Conservation (phyloP, 495 filamentous ascomycete genomes). For the Aspergillus haitiensis region DNA sequence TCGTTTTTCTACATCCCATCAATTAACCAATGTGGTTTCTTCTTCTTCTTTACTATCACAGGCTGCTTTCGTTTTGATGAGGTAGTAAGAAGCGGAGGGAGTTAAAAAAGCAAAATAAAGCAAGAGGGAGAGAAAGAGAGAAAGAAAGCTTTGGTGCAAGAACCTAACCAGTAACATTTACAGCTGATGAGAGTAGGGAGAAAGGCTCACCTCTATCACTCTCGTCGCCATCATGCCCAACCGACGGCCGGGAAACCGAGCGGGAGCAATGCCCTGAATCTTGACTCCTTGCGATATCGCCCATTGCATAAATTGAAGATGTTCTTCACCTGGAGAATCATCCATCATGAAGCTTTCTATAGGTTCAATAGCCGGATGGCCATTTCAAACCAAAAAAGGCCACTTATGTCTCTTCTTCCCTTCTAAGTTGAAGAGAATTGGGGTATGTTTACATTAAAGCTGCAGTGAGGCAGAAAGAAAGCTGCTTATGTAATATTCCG, state of each 20-base stretch:
- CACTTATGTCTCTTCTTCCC: background rate
- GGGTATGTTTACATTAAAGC: no score
- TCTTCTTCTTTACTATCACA: no score
- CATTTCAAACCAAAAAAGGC: background rate
- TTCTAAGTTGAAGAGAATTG: no score
- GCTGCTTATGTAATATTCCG: no score
- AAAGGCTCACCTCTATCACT: conserved; percentile 53
- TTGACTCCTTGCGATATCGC: conserved; percentile 52
- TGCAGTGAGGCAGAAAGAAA: no score
- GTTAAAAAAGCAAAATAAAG: background rate
- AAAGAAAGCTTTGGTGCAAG: background rate
- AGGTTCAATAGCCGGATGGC: background rate
- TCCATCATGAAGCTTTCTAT: conserved; percentile 6
- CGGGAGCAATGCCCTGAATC: conserved; percentile 57
- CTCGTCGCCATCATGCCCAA: conserved; percentile 67
- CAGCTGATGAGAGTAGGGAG: background rate
- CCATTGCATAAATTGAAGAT: conserved; percentile 55
- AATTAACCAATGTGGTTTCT: no score
- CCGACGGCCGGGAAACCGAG: conserved; percentile 59
- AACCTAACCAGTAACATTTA: background rate
- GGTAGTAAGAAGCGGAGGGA: background rate
- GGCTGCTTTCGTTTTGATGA: no score
- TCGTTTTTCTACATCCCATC: conserved; percentile 20
- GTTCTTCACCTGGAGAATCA: conserved; percentile 27
- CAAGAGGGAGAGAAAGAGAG: background rate